Conservation (phyloP, 306 rosid genomes). For the Prunus persica region DNA sequence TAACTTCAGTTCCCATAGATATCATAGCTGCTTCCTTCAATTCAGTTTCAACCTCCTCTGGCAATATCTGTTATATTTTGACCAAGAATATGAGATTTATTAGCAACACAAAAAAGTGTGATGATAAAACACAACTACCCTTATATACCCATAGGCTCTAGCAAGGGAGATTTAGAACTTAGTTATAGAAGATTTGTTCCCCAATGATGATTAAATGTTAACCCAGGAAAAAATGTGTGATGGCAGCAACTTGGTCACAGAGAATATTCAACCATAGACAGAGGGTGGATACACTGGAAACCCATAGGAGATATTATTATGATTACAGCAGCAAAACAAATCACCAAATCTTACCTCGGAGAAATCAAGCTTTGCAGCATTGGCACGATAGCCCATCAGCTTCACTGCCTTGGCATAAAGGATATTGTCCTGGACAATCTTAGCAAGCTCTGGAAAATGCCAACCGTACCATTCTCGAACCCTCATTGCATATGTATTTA, state of each 20-base stretch:
- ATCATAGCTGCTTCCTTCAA: conserved; percentile 83
- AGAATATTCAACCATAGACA: background rate
- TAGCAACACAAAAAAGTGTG: background rate
- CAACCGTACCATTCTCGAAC: conserved; percentile 98
- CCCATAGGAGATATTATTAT: background rate
- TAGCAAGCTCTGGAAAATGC: conserved; percentile 98
- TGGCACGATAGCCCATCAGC: conserved; percentile 83
- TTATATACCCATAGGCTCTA: background rate
- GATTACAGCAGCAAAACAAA: background rate
- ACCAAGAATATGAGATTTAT: background rate
- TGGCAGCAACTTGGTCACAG: background rate
- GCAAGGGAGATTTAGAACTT: background rate
- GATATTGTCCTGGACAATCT: conserved; percentile 80
- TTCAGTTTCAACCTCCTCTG: conserved; percentile 73
- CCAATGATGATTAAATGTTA: too few species aligned
- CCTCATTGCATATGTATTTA: conserved; percentile 95
- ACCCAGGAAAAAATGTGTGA: too few species aligned
- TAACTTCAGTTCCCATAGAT: conserved; percentile 97
- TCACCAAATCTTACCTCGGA: conserved; percentile 58
- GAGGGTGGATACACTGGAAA: background rate
- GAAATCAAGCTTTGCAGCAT: conserved; percentile 85
- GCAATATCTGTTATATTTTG: conserved; percentile 47
- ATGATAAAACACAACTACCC: background rate
- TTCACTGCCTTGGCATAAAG: conserved; percentile 79
- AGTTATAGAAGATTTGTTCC: background rate